These are phyloP conservation scores for Musa troglodytarum DNA, from an alignment of 176 grass and related monocot species.

Conservation along the genomic window DNA sequence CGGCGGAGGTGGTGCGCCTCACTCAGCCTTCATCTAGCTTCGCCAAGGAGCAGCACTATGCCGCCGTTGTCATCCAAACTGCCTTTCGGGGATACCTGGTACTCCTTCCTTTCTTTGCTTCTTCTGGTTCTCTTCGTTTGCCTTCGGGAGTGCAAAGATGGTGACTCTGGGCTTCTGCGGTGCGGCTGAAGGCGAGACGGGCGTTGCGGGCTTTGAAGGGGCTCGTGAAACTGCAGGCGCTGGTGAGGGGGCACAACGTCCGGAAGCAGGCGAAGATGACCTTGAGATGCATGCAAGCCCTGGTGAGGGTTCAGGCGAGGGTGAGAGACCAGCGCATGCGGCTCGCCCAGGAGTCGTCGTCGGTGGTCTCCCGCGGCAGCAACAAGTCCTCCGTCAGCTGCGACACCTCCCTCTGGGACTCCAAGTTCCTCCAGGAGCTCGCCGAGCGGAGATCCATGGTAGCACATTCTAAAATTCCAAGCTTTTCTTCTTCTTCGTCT, in stretches of 20 bases:
- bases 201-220: conserved; percentile 74
- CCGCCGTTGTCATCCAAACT: conserved; percentile 67
- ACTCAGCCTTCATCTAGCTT: conserved; percentile 26
- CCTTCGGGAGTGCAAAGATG: neutral
- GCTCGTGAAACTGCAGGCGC: conserved; percentile 88
- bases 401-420: conserved; percentile 62
- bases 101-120: neutral
- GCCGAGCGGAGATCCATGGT: conserved; percentile 70
- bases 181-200: conserved; percentile 39
- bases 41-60: conserved; percentile 39
- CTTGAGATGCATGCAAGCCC: conserved; percentile 91
- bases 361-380: conserved; percentile 37
- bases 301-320: conserved; percentile 74
- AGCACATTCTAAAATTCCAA: neutral
- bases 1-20: conserved; percentile 73
- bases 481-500: neutral
- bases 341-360: conserved; percentile 47
- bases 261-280: conserved; percentile 94
- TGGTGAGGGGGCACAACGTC: conserved; percentile 94
- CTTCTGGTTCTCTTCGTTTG: neutral
- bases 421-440: conserved; percentile 69
- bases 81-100: conserved; percentile 83
- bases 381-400: conserved; percentile 75
- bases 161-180: neutral
- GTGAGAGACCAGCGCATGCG: conserved; percentile 80